Conservation (phyloP, 73 alveolate species). For the Tetrahymena elliotti region DNA sequence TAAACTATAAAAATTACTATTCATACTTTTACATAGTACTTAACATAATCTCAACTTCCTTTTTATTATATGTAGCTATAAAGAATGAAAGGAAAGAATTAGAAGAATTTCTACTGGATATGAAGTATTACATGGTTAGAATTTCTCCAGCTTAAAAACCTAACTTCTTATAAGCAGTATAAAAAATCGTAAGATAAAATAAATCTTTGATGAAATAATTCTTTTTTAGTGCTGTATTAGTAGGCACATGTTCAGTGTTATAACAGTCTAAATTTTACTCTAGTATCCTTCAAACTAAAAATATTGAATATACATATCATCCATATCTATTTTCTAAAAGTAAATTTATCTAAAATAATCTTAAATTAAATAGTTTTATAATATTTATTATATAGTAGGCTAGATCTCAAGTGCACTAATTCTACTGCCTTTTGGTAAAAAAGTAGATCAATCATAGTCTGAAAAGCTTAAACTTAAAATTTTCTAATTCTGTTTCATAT, state of each 20-base stretch:
- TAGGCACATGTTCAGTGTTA: background rate
- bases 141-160: background rate
- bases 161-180: background rate
- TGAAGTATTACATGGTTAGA: background rate
- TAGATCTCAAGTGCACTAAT: background rate
- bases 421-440: background rate
- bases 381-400: background rate
- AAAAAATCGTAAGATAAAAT: background rate
- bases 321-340: background rate
- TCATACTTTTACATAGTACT: background rate
- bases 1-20: background rate
- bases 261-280: background rate
- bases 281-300: background rate
- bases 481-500: background rate
- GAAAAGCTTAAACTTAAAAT: background rate
- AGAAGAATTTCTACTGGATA: background rate
- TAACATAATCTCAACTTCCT: background rate
- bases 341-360: background rate
- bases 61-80: background rate
- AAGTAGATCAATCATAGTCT: background rate
- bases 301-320: background rate
- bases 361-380: too few relatives aligned
- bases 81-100: background rate
- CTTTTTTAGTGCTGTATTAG: background rate
- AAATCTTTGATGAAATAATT: background rate